Conservation (phyloP, 805 yeast genomes). For the Myxozyma mucilagina region DNA sequence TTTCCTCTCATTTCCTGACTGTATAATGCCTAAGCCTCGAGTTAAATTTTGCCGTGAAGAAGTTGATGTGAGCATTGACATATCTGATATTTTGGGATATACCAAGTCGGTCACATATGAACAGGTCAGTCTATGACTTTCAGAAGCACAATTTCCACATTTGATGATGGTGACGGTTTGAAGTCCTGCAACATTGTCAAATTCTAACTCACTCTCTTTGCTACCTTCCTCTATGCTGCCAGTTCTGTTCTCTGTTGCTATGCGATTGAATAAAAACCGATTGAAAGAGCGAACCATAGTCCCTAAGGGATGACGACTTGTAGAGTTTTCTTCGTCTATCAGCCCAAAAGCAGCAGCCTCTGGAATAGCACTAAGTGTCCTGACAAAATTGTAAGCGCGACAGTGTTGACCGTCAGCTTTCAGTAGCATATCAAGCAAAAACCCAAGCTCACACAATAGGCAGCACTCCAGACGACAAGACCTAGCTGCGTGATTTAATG, state of each 20-base stretch:
- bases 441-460: constrained; percentile 78
- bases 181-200: constrained; percentile 30
- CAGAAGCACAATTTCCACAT: constrained; percentile 34
- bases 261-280: constrained; percentile 55
- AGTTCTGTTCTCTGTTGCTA: constrained; percentile 42
- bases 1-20: not conserved
- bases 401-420: constrained; percentile 79
- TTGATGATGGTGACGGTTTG: constrained; percentile 30
- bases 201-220: constrained; percentile 42
- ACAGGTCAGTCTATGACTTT: constrained; percentile 27
- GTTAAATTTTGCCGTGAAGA: not conserved
- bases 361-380: constrained; percentile 49
- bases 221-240: not conserved
- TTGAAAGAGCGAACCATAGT: constrained; percentile 55
- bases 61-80: not conserved
- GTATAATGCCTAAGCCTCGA: not conserved
- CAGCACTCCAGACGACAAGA: constrained; percentile 50
- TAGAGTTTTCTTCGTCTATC: constrained; percentile 46
- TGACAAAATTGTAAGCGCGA: constrained; percentile 76
- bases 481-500: constrained; percentile 56
- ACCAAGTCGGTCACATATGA: constrained; percentile 34
- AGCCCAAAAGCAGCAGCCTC: constrained; percentile 57
- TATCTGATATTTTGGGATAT: constrained; percentile 22
- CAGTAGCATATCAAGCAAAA: constrained; percentile 85
- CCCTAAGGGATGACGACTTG: constrained; percentile 18